Evolutionary conservation across 176 grass and related monocot species (phyloP).

Genomic region (Aechmea fasciata): DNA sequence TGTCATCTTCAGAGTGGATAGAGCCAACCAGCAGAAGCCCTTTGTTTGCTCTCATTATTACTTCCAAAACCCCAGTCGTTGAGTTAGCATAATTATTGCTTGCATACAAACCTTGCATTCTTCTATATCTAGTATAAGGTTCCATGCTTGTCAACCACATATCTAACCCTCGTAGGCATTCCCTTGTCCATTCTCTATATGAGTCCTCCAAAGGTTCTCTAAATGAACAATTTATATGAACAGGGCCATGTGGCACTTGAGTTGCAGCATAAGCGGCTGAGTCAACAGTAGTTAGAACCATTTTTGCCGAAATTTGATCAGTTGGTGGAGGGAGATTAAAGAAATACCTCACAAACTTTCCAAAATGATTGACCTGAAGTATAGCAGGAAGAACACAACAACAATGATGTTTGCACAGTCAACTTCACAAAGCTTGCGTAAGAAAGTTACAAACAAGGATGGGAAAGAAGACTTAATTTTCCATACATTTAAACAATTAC

Average conservation of each 20-base stretch:
- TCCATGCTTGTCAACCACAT: conserved; percentile 51
- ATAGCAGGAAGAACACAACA: neutral
- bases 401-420: neutral
- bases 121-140: conserved; percentile 79
- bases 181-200: conserved; percentile 40
- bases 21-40: conserved; percentile 78
- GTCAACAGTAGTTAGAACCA: conserved; percentile 84
- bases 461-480: neutral
- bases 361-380: conserved; percentile 85
- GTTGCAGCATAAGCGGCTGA: conserved; percentile 65
- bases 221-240: conserved; percentile 86
- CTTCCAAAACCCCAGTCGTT: conserved; percentile 48
- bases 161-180: conserved; percentile 67
- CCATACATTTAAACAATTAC: neutral
- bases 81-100: conserved; percentile 30
- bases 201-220: conserved; percentile 71
- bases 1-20: conserved; percentile 62
- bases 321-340: conserved; percentile 71
- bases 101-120: conserved; percentile 33
- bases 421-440: neutral
- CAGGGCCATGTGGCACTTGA: conserved; percentile 64
- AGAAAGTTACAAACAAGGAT: neutral
- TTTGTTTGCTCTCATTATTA: conserved; percentile 49
- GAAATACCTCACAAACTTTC: conserved; percentile 67
- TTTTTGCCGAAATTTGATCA: conserved; percentile 62